Conservation (phyloP, 768 basidiomycete species). For the Strobilomyces confusus region DNA sequence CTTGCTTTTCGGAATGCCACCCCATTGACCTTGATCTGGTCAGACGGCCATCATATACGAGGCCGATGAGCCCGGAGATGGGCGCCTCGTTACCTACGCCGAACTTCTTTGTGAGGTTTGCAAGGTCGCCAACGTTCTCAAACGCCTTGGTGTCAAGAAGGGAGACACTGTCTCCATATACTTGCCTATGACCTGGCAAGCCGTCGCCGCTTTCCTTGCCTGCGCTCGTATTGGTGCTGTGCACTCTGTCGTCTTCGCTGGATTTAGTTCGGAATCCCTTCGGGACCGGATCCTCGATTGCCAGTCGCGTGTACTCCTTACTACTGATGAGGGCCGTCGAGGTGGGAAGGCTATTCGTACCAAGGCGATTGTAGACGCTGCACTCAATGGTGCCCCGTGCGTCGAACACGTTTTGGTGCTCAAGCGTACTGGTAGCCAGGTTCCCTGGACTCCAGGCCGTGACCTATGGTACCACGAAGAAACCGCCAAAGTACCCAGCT, state of each 20-base stretch:
- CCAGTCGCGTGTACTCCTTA: constrained; percentile 86
- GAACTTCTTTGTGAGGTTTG: constrained; percentile 90
- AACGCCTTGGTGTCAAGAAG: constrained; percentile 85
- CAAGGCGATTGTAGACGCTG: constrained; percentile 90
- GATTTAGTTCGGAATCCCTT: constrained; percentile 92
- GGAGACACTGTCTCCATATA: constrained; percentile 94
- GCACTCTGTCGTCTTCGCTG: constrained; percentile 97
- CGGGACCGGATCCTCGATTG: constrained; percentile 92
- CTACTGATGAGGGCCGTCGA: constrained; percentile 89
- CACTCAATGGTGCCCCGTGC: constrained; percentile 74
- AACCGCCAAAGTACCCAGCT: constrained; percentile 73
- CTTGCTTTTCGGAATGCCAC: not conserved
- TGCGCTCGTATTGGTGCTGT: constrained; percentile 96
- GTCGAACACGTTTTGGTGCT: constrained; percentile 93
- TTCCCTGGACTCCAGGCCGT: constrained; percentile 77
- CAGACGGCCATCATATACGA: constrained; percentile 97
- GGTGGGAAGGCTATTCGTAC: constrained; percentile 95
- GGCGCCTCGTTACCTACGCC: constrained; percentile 70
- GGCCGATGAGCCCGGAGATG: constrained; percentile 88
- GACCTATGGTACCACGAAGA: constrained; percentile 99
- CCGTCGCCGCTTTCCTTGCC: constrained; percentile 94
- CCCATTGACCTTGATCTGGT: not conserved
- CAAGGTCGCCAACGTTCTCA: constrained; percentile 88
- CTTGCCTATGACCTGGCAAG: constrained; percentile 93
- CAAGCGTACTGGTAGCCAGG: constrained; percentile 77